Evolutionary conservation across 2,329 filamentous ascomycete genomes (phyloP).

Genomic region (Aspergillus nomiae): DNA sequence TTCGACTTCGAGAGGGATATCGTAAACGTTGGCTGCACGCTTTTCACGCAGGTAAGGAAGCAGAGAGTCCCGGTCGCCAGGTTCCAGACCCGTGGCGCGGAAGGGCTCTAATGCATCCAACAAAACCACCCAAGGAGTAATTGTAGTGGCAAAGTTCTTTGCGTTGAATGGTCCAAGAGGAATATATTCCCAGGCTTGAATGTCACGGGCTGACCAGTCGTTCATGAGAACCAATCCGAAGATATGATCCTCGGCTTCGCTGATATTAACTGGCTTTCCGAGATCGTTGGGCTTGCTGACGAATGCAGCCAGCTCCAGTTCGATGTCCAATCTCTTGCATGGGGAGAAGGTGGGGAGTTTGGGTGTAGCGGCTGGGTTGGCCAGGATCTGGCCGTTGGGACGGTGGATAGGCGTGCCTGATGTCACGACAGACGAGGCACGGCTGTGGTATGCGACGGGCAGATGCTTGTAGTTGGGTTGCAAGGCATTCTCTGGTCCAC

Average conservation of each 20-base stretch:
- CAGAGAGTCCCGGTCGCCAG: constrained; percentile 55
- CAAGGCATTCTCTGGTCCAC: constrained; percentile 70
- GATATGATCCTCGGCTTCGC: constrained; percentile 68
- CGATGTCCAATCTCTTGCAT: constrained; percentile 71
- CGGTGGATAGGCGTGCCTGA: constrained; percentile 73
- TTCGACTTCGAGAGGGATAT: constrained; percentile 70
- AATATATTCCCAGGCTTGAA: constrained; percentile 83
- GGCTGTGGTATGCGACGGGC: constrained; percentile 79
- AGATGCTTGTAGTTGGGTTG: constrained; percentile 81
- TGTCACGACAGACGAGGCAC: constrained; percentile 73
- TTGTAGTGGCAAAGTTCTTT: constrained; percentile 80
- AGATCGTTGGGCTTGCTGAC: constrained; percentile 66
- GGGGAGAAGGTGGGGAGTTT: constrained; percentile 66
- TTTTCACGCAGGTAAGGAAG: constrained; percentile 68
- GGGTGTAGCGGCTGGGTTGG: constrained; percentile 62
- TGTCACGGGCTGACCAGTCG: constrained; percentile 82
- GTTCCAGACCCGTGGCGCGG: constrained; percentile 54
- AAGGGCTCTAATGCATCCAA: constrained; percentile 75
- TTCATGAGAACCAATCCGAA: constrained; percentile 84
- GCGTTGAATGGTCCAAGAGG: constrained; percentile 80
- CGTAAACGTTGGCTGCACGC: constrained; percentile 59
- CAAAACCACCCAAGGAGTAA: constrained; percentile 78
- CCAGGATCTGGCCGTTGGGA: constrained; percentile 73
- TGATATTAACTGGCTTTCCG: constrained; percentile 64
- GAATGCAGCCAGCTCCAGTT: constrained; percentile 78